Base-by-base conservation (phyloP, 345 rosid species). In the Alliaria petiolata region DNA sequence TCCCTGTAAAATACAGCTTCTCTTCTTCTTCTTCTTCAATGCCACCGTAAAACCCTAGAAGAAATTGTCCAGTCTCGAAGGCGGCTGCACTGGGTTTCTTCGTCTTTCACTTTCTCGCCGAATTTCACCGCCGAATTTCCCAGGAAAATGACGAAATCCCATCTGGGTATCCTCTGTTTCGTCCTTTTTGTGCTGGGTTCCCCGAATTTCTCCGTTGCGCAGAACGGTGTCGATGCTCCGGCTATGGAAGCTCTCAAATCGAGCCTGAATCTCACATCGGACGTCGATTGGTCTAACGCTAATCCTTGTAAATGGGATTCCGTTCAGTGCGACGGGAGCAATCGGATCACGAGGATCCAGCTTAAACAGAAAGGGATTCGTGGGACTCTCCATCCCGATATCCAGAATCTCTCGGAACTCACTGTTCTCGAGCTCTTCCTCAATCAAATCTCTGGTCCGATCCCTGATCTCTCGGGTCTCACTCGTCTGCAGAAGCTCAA, bases 281-380 rank as follows among this genome's bases (percentile, higher is more conserved):
- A 58, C 33, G 72, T 89, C 25, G 79, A 75, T 42, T 95, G 96
- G 97, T 71, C 90, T 7, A 72, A 80, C 63, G 49, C 86, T 16
- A 78, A 89, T 63, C 96, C 93, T 0, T 95, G 98, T 53, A 8
- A 72, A 3, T 89, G 98, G 96, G 1, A 0, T 1, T 25, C 73
- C 1, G 89, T 88, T 15, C 1, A 2, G 3, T 91, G 95, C 71
- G 43, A 55, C 11, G 11, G 36, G 0, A 55, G 45, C 8, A 67
- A 68, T 22, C 80, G 84, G 38, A 86, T 91, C 0, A 72, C 75
- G 11, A 60, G 75, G 19, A 91, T 95, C 70, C 93, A 85, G 63
- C 86, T 95, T 36, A 84, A 81, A 22, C n/a, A 42, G 25, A 68
- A 72, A 60, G 69, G 39, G 26, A 54, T 91, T 12, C 6, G 1